phyloP scores from a whole-genome alignment of 345 rosid species.

The Syzygium grande region DNA sequence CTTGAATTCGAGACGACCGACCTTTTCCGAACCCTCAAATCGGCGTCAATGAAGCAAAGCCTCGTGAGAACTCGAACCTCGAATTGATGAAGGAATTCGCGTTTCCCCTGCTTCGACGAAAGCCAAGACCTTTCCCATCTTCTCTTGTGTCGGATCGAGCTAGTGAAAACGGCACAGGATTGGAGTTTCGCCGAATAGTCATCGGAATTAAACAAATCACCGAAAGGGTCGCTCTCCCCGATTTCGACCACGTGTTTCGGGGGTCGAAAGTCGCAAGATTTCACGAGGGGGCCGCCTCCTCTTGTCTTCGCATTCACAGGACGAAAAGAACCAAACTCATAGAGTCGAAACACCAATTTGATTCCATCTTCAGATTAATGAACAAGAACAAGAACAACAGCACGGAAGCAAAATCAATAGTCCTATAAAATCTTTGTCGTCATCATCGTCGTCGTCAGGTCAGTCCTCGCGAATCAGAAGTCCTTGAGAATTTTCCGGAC shows the following conservation, averaged over 20 bases:
- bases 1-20: background rate
- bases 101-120: background rate
- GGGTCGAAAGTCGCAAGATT: background rate
- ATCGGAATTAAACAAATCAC: background rate
- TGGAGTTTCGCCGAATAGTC: background rate
- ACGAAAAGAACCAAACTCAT: background rate
- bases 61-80: background rate
- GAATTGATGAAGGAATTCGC: background rate
- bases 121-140: too few species aligned
- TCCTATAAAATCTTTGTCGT: constrained; percentile 5
- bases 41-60: background rate
- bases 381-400: background rate
- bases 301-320: background rate
- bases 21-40: background rate
- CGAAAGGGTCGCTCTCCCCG: background rate
- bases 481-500: constrained; percentile 57
- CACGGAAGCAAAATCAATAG: background rate
- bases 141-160: background rate
- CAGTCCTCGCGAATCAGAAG: constrained; percentile 2
- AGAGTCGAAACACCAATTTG: background rate
- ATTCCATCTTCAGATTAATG: background rate
- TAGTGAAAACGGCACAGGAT: background rate
- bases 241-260: background rate
- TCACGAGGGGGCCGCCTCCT: background rate
- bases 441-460: background rate